Evolutionary conservation across 1,284 basidiomycete genomes (phyloP), one percentile per base, ranked within the genome.

Genomic region (Trichosporon inkin): DNA sequence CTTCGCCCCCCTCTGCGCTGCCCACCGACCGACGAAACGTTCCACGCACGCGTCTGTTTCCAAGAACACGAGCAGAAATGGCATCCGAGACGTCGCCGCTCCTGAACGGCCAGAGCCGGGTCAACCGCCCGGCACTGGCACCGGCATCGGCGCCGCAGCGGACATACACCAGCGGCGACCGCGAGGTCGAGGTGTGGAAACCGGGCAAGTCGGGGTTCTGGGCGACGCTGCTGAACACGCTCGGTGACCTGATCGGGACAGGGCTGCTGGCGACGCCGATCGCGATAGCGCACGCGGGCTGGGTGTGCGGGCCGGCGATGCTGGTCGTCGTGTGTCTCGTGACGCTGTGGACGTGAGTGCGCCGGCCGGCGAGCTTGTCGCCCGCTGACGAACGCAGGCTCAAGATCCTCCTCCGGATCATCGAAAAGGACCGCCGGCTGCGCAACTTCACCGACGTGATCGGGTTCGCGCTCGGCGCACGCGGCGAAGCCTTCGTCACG

Each of bases 211-310:
- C 67, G 62, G 89, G 88, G 1, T 91, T 87, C 70, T 85, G 85
- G 28, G 88, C 90, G 74, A 90, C 88, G 24, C 78, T 94, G 16
- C 89, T 93, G 75, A 94, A 94, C 70, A 86, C 86, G 17, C 88
- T 88, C 52, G 90, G 89, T 10, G 88, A 92, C 57, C 78, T 93
- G 10, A 81, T 92, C 20, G 92, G 92, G 8, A 89, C 94, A 57
- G 92, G 92, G 11, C 86, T 95, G 81, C 82, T 94, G 8, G 91
- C 90, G 6, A 88, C 91, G 72, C 90, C 92, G 0, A 82, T 92
- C 24, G 90, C 90, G 0, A 90, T 92, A 68, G 85, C 89, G 2
- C 89, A 88, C 67, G 85, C 89, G 1, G 91, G 91, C 3, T 93
- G 91, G 91, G 79, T 87, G n/a, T 79, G 83, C 24, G 91, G 91